Evolutionary conservation across 2,329 filamentous ascomycete genomes (phyloP), one percentile per base, ranked within the genome.

Genomic region (Metarhizium guizhouense): DNA sequence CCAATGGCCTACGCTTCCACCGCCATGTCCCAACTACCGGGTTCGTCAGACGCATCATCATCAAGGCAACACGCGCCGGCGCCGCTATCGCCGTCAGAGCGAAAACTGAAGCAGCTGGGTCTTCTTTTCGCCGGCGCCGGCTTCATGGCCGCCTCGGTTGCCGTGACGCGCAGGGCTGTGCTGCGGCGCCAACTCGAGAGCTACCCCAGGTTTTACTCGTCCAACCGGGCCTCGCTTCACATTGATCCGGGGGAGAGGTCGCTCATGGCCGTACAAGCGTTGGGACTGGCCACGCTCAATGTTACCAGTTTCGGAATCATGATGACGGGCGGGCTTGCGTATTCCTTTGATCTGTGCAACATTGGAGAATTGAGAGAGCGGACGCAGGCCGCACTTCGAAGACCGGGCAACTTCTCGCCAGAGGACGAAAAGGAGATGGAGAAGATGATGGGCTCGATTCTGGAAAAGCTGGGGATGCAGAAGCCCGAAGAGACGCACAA

Each of bases 241-340:
- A 52, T 68, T 53, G 67, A 71, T 59, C 58, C 62, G 7, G 60
- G 59, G n/a, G 68, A 70, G 52, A 63, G 67, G 42, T 57, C 69
- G 52, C 68, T 87, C 43, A 86, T 96, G 60, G 93, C 93, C 1
- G 72, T 87, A 38, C 88, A 95, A 70, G 93, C 93, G 0, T 76
- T 99, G 25, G 88, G 86, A 51, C 76, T 96, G 40, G 94, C 93
- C 0, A 96, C 92, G 0, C 79, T 96, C 62, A 96, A 96, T 64
- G 89, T 94, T 13, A 65, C 85, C 36, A 88, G 85, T 63, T 81
- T 94, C 52, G 85, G 80, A 1, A 83, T 96, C 68, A 83, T 95
- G 79, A 72, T 80, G 8, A 78, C 82, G 0, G 94, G 93, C 3
- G 90, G 87, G 0, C 70, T 85, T 11, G 76, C 89, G 59, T 95